These are phyloP conservation scores for Vaccinium myrtillus DNA, from an alignment of 148 eudicot genomes.

Conservation along the genomic window DNA sequence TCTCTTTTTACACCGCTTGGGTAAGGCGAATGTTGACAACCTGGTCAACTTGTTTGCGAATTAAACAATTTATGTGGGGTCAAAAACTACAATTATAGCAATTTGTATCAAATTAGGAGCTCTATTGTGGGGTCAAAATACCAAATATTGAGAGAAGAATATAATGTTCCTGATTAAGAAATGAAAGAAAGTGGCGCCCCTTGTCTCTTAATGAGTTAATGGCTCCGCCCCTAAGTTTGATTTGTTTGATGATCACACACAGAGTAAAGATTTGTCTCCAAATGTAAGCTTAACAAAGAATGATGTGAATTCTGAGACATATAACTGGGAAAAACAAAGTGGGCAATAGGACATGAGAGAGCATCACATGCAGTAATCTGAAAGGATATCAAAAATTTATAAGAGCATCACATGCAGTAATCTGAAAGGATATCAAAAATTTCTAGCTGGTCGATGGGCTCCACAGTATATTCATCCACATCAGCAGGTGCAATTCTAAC, in stretches of 20 bases:
- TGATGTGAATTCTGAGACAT: background rate
- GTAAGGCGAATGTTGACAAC: background rate
- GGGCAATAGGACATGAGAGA: background rate
- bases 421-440: conserved; percentile 60
- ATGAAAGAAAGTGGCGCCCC: background rate
- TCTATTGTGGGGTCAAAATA: background rate
- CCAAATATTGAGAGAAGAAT: background rate
- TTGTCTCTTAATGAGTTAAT: background rate
- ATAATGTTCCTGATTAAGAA: background rate
- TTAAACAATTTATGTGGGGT: background rate
- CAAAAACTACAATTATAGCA: background rate
- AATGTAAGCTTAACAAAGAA: background rate
- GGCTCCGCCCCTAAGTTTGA: conserved; percentile 16
- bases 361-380: background rate
- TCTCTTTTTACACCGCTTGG: background rate
- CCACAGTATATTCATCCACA: conserved; percentile 47
- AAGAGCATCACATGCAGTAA: too few relatives aligned
- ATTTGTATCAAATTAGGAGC: background rate
- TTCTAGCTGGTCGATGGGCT: conserved; percentile 45
- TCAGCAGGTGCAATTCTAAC: conserved; percentile 30
- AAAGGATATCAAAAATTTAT: too few relatives aligned
- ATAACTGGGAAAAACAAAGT: background rate
- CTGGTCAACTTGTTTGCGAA: background rate
- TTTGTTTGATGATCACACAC: conserved; percentile 21
- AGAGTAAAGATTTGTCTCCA: background rate